phyloP scores from a whole-genome alignment of 164 flowering plant genomes.

The Tetrastigma voinierianum region DNA sequence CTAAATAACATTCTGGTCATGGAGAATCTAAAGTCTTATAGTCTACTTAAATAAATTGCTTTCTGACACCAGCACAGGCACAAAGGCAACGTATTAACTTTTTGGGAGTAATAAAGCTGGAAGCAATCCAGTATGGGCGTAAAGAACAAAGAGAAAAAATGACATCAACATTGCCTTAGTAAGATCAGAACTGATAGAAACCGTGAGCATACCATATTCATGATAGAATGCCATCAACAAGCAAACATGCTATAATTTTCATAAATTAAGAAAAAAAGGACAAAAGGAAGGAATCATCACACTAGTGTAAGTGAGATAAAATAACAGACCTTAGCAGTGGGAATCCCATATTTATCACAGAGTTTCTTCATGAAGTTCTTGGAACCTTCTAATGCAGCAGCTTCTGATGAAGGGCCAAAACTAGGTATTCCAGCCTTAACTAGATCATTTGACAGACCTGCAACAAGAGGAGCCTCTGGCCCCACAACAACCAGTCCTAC shows the following conservation, averaged over 20 bases:
- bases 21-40: no score
- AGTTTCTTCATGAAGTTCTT: conserved; percentile 94
- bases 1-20: no score
- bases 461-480: conserved; percentile 96
- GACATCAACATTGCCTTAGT: background rate
- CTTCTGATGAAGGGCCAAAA: conserved; percentile 96
- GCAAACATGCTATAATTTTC: no score
- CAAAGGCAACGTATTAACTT: no score
- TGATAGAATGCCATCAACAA: no score
- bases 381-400: conserved; percentile 97
- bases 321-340: conserved; percentile 81
- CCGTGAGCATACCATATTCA: no score
- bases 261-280: no score
- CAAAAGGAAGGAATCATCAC: no score
- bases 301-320: background rate
- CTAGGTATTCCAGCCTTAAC: conserved; percentile 77
- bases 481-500: conserved; percentile 92
- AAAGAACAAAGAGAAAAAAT: background rate
- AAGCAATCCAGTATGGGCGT: no score
- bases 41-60: no score
- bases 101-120: no score
- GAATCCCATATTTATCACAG: conserved; percentile 90
- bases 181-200: background rate
- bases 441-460: conserved; percentile 88
- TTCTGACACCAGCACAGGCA: no score